Evolutionary conservation across 805 yeast species (phyloP), one percentile per base, ranked within the genome.

Genomic region (Metschnikowia noctiluminum): DNA sequence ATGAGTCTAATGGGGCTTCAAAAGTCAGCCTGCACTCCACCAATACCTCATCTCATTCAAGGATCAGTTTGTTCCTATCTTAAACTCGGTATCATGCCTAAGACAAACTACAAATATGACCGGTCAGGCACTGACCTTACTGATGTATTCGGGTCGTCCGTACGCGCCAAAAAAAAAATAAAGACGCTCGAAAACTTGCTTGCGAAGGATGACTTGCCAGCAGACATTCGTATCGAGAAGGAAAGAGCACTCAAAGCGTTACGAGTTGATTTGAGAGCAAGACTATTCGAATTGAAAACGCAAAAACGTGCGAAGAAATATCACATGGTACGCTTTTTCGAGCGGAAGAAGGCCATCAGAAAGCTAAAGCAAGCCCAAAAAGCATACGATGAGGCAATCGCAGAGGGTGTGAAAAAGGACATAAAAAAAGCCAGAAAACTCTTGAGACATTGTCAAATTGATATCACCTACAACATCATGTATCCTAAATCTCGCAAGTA

Each of bases 241-340:
- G 94, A 89, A 65, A 80, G 96, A 66, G 85, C 87, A 1, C 66
- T 89, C 46, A 80, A 78, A 42, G 88, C 89, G 1, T 67, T 86
- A 52, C 73, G 77, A 43, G 66, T 73, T 6, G 90, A 87, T 60
- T 70, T 87, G 46, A 71, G 71, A 41, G 72, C 73, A 37, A 78
- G 80, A 14, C 74, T 76, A 51, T 52, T 65, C 35, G 67, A 68
- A 30, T 68, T 71, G 41, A 74, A 71, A 55, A 78, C 79, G 14
- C 78, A 75, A 53, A 74, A 77, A 45, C 68, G 74, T 36, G 80
- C 89, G 11, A 78, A 82, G 56, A 87, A 85, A 68, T 94, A 94
- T 64, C 97, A 89, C 63, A 90, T 89, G 91, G 89, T 94, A 42
- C 79, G 92, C 56, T 94, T 94, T 63, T 89, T 94, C 53, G 98